Conservation (phyloP, 768 basidiomycete genomes). For the Leccinellum albellum region DNA sequence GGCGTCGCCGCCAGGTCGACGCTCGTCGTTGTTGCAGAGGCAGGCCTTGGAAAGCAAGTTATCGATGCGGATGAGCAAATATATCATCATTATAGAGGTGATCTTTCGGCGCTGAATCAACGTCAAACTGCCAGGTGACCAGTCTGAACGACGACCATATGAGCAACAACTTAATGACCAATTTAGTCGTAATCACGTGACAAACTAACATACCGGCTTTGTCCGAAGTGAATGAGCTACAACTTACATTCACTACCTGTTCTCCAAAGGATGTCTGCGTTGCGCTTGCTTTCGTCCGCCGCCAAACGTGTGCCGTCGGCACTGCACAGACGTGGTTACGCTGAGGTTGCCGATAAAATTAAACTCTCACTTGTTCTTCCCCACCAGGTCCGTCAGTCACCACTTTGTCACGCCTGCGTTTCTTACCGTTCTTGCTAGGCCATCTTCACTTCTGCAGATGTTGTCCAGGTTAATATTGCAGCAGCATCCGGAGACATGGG, state of each 20-base stretch:
- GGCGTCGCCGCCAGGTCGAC: background rate
- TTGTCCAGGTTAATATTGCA: slow-evolving; percentile 92
- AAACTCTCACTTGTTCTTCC: slow-evolving; percentile 92
- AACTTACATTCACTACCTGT: background rate
- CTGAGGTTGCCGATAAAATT: slow-evolving; percentile 87
- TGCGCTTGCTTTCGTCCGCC: slow-evolving; percentile 65
- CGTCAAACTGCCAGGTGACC: too few species aligned
- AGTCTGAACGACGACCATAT: too few species aligned
- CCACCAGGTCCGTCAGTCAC: slow-evolving; percentile 74
- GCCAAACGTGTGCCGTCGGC: slow-evolving; percentile 55
- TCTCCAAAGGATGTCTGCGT: slow-evolving; percentile 58
- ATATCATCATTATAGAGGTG: too few species aligned
- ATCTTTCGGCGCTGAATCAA: background rate
- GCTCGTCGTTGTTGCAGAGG: background rate
- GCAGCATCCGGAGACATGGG: slow-evolving; percentile 98
- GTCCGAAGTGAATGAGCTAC: slow-evolving; percentile 18
- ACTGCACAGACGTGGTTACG: slow-evolving; percentile 78
- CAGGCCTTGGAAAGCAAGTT: background rate
- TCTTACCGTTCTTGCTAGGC: slow-evolving; percentile 48
- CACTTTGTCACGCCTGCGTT: background rate
- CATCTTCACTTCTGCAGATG: slow-evolving; percentile 86
- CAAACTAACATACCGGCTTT: slow-evolving; percentile 20
- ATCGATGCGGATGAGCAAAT: background rate
- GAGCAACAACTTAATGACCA: too few species aligned
- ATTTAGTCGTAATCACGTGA: slow-evolving; percentile 24